Conservation (phyloP, 805 yeast species). For the Candida nitratophila region DNA sequence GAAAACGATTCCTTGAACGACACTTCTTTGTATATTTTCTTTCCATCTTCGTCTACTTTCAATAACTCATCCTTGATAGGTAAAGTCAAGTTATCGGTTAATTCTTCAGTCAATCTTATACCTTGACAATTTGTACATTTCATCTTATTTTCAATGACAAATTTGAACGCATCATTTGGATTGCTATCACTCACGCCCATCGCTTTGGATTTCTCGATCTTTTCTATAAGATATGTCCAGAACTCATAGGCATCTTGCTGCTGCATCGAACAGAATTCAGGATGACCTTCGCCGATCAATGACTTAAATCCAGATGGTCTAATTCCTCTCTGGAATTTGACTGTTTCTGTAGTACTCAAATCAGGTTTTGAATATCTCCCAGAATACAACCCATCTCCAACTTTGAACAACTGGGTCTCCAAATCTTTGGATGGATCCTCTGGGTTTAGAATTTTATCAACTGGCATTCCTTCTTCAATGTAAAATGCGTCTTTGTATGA, state of each 20-base stretch:
- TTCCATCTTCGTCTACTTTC: constrained; percentile 35
- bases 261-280: constrained; percentile 76
- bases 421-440: constrained; percentile 57
- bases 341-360: constrained; percentile 29
- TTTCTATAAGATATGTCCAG: constrained; percentile 57
- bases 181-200: constrained; percentile 21
- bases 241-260: constrained; percentile 97
- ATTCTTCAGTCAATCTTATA: constrained; percentile 49
- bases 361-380: constrained; percentile 68
- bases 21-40: constrained; percentile 40
- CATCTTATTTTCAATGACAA: constrained; percentile 56
- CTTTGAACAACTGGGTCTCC: constrained; percentile 67
- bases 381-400: constrained; percentile 71
- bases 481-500: constrained; percentile 33
- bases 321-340: constrained; percentile 66
- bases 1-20: constrained; percentile 43
- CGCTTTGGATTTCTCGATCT: constrained; percentile 44
- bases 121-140: constrained; percentile 50
- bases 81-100: constrained; percentile 59
- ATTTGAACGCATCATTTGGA: constrained; percentile 57
- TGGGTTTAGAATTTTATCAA: constrained; percentile 24
- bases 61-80: constrained; percentile 41
- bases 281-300: constrained; percentile 68
- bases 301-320: constrained; percentile 71
- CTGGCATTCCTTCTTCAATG: constrained; percentile 26